Conservation (phyloP, 805 yeast species). For the Candida tammaniensis region DNA sequence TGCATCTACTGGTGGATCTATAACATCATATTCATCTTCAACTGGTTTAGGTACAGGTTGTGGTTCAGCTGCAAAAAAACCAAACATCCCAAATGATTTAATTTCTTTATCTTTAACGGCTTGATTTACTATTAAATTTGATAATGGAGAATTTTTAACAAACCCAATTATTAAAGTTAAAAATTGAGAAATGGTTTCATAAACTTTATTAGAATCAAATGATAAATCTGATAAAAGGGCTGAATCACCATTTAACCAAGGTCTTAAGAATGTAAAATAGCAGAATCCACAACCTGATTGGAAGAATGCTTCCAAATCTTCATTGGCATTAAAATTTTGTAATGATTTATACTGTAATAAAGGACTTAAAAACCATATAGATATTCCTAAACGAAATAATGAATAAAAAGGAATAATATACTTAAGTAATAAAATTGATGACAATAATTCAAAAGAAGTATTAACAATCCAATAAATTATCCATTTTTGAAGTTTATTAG, state of each 20-base stretch:
- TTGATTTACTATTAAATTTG: not conserved
- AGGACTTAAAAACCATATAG: conserved; percentile 61
- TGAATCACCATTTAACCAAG: conserved; percentile 25
- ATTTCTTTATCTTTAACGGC: not conserved
- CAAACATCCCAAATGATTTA: conserved; percentile 2
- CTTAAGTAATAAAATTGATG: conserved; percentile 43
- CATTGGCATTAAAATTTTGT: conserved; percentile 6
- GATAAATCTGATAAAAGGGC: conserved; percentile 6
- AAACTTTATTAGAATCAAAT: conserved; percentile 6
- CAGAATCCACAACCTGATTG: conserved; percentile 31
- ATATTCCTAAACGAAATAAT: conserved; percentile 44
- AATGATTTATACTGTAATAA: conserved; percentile 16
- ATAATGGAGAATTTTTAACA: conserved; percentile 1
- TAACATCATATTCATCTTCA: conserved; percentile 44
- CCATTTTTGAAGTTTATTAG: conserved; percentile 36
- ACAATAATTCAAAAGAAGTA: conserved; percentile 40
- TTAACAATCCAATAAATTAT: conserved; percentile 63
- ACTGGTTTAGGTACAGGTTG: not conserved
- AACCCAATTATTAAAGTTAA: conserved; percentile 1
- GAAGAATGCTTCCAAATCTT: conserved; percentile 27
- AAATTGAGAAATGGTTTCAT: conserved; percentile 1
- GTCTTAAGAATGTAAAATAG: conserved; percentile 25
- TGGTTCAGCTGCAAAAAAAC: not conserved
- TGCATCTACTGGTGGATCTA: conserved; percentile 25
- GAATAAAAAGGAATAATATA: conserved; percentile 54